Evolutionary conservation across 495 filamentous ascomycete species (phyloP).

Genomic region (Pseudevernia furfuracea): DNA sequence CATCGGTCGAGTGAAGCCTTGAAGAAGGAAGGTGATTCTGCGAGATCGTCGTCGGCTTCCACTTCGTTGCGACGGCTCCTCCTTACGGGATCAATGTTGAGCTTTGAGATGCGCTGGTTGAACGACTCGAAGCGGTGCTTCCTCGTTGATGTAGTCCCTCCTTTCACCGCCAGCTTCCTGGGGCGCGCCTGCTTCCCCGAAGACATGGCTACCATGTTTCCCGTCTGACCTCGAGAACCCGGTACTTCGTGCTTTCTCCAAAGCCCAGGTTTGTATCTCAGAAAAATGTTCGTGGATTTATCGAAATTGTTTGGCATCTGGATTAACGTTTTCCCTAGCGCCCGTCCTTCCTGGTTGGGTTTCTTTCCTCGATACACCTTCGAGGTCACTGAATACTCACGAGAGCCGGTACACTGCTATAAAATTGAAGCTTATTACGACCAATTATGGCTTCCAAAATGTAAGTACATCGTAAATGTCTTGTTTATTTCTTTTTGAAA

Average conservation of each 20-base stretch:
- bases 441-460: slow-evolving; percentile 61
- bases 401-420: background rate
- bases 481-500: background rate
- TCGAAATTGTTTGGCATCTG: background rate
- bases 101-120: slow-evolving; percentile 82
- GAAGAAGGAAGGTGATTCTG: slow-evolving; percentile 67
- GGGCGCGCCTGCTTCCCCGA: slow-evolving; percentile 59
- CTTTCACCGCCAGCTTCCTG: slow-evolving; percentile 50
- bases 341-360: background rate
- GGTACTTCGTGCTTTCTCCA: background rate
- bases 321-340: slow-evolving; percentile 16
- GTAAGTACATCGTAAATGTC: slow-evolving; percentile 38
- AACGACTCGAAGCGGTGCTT: slow-evolving; percentile 88
- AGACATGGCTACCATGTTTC: slow-evolving; percentile 49
- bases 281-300: slow-evolving; percentile 15
- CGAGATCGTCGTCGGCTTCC: slow-evolving; percentile 60
- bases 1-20: slow-evolving; percentile 75
- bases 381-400: background rate
- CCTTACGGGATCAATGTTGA: slow-evolving; percentile 88
- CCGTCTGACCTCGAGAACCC: background rate
- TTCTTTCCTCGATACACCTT: background rate
- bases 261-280: background rate
- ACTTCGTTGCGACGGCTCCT: slow-evolving; percentile 69
- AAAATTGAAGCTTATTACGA: background rate
- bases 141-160: slow-evolving; percentile 64